Conservation (phyloP, 1,284 basidiomycete species). For the Melampsora abietis-canadensis region DNA sequence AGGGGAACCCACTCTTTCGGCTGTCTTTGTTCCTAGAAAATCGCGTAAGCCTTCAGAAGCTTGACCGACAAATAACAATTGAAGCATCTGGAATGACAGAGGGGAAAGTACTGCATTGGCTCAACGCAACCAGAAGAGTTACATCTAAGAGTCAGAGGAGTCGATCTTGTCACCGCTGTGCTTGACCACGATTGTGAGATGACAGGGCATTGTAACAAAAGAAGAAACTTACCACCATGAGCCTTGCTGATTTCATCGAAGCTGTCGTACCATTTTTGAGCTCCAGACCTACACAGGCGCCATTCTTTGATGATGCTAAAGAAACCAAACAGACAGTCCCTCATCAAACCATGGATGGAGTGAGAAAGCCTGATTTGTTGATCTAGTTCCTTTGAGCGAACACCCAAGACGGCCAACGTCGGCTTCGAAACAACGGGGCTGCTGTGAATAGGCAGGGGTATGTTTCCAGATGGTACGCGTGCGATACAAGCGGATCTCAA, state of each 20-base stretch:
- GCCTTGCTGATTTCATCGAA: slow-evolving; percentile 23
- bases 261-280: slow-evolving; percentile 33
- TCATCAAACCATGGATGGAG: slow-evolving; percentile 28
- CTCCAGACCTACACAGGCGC: slow-evolving; percentile 12
- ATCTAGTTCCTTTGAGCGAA: slow-evolving; percentile 25
- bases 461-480: background rate
- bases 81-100: slow-evolving; percentile 29
- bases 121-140: too few relatives aligned
- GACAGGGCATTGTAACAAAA: background rate
- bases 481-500: slow-evolving; percentile 3
- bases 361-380: slow-evolving; percentile 30
- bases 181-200: too few relatives aligned
- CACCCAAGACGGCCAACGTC: slow-evolving; percentile 14
- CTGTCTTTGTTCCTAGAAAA: slow-evolving; percentile 37
- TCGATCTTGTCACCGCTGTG: too few relatives aligned
- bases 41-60: slow-evolving; percentile 35
- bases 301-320: slow-evolving; percentile 38
- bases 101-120: background rate
- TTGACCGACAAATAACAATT: slow-evolving; percentile 26
- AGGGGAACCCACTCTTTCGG: slow-evolving; percentile 17
- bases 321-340: slow-evolving; percentile 28
- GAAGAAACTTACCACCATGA: slow-evolving; percentile 5
- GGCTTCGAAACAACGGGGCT: slow-evolving; percentile 10
- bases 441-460: background rate
- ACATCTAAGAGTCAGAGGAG: too few relatives aligned